phyloP scores from a whole-genome alignment of 805 yeast species.

The Kodamaea hsintzibuensis region DNA sequence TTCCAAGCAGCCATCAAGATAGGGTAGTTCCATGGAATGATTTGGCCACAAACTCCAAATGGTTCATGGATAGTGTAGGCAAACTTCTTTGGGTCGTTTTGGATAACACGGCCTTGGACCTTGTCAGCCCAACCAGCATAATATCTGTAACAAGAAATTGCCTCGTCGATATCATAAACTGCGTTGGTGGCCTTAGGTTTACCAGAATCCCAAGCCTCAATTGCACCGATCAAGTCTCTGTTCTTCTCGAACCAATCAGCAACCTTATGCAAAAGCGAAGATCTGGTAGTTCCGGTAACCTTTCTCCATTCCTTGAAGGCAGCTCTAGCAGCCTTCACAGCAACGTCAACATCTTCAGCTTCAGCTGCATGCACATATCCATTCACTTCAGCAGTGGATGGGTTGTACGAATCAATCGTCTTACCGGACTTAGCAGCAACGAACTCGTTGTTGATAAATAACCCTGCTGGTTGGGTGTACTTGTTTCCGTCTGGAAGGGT shows the following conservation, averaged over 20 bases:
- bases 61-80: slow-evolving; percentile 74
- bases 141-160: slow-evolving; percentile 48
- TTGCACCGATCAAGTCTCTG: slow-evolving; percentile 34
- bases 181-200: slow-evolving; percentile 51
- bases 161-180: slow-evolving; percentile 47
- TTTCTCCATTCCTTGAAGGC: slow-evolving; percentile 50
- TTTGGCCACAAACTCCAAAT: slow-evolving; percentile 64
- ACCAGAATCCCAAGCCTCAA: slow-evolving; percentile 51
- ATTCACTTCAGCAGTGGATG: slow-evolving; percentile 44
- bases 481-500: slow-evolving; percentile 52
- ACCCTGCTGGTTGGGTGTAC: slow-evolving; percentile 59
- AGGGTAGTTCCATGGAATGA: slow-evolving; percentile 76
- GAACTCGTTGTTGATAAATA: slow-evolving; percentile 60
- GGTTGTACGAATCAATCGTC: slow-evolving; percentile 44
- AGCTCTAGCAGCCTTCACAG: slow-evolving; percentile 38
- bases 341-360: slow-evolving; percentile 43
- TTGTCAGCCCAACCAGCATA: slow-evolving; percentile 68
- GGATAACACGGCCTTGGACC: slow-evolving; percentile 47
- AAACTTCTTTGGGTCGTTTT: slow-evolving; percentile 48
- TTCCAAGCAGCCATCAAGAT: slow-evolving; percentile 75
- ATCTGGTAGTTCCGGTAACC: slow-evolving; percentile 44
- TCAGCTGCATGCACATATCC: slow-evolving; percentile 44
- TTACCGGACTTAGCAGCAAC: slow-evolving; percentile 35
- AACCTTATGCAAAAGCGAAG: slow-evolving; percentile 35
- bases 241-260: slow-evolving; percentile 37